phyloP scores from a whole-genome alignment of 225 moss, liverwort and hornwort genomes.

The Climacium dendroides region DNA sequence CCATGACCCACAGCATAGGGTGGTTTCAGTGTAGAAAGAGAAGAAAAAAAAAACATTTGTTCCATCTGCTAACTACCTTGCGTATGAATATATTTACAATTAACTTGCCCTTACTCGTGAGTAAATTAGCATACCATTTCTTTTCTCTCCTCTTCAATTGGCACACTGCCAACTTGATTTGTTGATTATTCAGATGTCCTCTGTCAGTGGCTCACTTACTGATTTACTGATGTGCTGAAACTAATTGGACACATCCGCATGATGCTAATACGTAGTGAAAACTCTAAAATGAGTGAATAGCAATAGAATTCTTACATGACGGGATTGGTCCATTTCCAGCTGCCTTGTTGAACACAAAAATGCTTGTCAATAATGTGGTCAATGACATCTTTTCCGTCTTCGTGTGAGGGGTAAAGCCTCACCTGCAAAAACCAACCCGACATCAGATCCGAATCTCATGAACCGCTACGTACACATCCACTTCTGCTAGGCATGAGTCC shows the following conservation, averaged over 20 bases:
- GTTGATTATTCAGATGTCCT: neutral
- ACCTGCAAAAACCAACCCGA: neutral
- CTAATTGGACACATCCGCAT: neutral
- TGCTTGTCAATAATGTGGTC: conserved; percentile 3
- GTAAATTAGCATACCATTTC: no score
- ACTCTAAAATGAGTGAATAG: neutral
- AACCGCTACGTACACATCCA: neutral
- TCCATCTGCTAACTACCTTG: no score
- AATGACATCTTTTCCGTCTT: neutral
- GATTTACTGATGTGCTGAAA: neutral
- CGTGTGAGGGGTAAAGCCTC: neutral
- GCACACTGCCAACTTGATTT: neutral
- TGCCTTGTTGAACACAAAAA: neutral
- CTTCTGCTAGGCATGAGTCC: neutral
- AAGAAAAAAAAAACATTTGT: neutral
- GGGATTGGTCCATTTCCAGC: neutral
- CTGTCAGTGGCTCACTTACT: neutral
- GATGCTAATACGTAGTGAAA: neutral
- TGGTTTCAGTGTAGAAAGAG: neutral
- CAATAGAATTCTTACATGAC: neutral
- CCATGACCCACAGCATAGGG: neutral
- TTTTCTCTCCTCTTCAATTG: neutral
- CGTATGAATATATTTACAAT: no score
- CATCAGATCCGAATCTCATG: neutral
- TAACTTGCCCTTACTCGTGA: neutral